Conservation (phyloP, 306 rosid species). For the Cicer pinnatifidum region DNA sequence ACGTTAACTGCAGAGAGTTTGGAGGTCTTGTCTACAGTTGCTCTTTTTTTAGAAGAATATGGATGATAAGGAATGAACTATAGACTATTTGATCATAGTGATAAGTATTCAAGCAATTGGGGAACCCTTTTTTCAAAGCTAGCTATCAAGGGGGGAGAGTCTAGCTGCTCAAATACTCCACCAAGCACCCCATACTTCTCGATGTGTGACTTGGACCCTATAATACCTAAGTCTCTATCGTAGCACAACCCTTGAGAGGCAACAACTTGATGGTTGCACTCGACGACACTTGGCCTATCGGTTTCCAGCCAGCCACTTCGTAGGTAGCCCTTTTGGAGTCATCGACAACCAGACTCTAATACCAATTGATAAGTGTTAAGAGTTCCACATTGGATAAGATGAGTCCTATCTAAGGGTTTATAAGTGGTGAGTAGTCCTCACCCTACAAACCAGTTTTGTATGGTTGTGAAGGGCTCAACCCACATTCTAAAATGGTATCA, state of each 20-base stretch:
- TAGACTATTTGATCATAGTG: neutral
- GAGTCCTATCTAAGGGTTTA: no score
- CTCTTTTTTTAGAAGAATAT: neutral
- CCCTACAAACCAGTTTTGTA: no score
- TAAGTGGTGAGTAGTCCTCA: no score
- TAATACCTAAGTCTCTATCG: neutral
- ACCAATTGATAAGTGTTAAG: neutral
- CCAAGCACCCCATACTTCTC: neutral
- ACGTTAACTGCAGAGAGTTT: neutral
- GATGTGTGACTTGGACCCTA: neutral
- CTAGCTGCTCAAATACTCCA: neutral
- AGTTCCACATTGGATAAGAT: no score
- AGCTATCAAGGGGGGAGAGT: neutral
- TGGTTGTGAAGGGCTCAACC: no score
- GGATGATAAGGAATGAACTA: neutral
- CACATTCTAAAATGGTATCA: no score
- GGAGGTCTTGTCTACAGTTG: neutral
- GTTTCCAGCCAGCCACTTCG: neutral
- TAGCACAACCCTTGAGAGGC: neutral
- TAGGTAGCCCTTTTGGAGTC: neutral
- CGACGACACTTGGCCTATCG: neutral
- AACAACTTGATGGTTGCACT: neutral
- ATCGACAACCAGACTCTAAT: neutral
- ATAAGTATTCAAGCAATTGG: neutral
- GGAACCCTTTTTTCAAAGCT: neutral